Conservation (phyloP, 305 asterid genomes). For the Solanum aculeatissimum region DNA sequence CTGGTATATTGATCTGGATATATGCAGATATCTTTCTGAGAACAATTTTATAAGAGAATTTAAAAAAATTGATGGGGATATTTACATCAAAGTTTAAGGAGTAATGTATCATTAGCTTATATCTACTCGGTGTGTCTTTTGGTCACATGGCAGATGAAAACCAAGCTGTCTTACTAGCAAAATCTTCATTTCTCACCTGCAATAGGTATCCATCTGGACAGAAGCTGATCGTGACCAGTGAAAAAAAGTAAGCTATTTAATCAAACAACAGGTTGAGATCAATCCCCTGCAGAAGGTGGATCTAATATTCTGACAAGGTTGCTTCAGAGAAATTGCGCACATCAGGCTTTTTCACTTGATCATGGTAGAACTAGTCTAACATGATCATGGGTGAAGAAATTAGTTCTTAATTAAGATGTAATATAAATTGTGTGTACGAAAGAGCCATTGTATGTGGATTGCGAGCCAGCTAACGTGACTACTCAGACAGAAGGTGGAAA, state of each 20-base stretch:
- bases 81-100: background rate
- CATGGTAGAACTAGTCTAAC: background rate
- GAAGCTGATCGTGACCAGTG: background rate
- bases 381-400: background rate
- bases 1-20: background rate
- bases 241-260: conserved; percentile 6
- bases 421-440: background rate
- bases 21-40: background rate
- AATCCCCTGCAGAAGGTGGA: background rate
- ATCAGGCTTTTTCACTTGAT: background rate
- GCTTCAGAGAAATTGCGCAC: background rate
- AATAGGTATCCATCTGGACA: background rate
- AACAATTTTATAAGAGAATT: background rate
- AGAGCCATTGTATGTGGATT: background rate
- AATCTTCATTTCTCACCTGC: background rate
- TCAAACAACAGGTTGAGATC: background rate
- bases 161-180: background rate
- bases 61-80: background rate
- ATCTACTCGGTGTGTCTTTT: background rate
- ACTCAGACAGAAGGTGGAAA: background rate
- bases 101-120: background rate
- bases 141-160: background rate
- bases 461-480: background rate
- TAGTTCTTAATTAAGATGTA: background rate
- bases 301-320: background rate